phyloP scores from a whole-genome alignment of 208 protist genomes.

The Leishmania amazonensis region DNA sequence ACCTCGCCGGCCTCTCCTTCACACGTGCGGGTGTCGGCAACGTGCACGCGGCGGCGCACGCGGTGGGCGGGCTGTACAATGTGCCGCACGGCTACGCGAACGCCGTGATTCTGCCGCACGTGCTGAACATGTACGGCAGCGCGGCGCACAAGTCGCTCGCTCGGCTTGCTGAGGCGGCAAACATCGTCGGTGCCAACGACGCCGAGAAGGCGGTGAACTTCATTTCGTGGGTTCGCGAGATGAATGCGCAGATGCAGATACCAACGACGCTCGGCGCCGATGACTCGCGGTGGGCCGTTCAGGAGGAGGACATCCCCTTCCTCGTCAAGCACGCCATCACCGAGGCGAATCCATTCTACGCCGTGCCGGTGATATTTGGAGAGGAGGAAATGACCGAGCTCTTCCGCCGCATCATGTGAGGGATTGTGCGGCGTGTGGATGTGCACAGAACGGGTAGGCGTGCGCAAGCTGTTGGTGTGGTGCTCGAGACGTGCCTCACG shows the following conservation, averaged over 20 bases:
- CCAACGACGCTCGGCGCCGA: constrained; percentile 35
- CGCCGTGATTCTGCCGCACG: constrained; percentile 72
- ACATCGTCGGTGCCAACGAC: constrained; percentile 28
- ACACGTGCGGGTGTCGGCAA: constrained; percentile 87
- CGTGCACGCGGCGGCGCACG: constrained; percentile 82
- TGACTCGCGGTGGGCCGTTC: constrained; percentile 34
- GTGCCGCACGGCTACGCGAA: constrained; percentile 87
- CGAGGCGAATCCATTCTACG: constrained; percentile 67
- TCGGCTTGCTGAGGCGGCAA: constrained; percentile 37
- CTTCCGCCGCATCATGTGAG: constrained; percentile 31
- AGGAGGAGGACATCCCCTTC: constrained; percentile 43
- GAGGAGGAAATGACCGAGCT: constrained; percentile 46
- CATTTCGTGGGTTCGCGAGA: constrained; percentile 44
- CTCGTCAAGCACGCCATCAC: constrained; percentile 42
- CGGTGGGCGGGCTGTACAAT: constrained; percentile 73
- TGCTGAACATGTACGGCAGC: constrained; percentile 61
- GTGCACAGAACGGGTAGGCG: neutral
- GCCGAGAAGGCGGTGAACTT: constrained; percentile 51
- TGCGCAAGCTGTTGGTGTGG: neutral
- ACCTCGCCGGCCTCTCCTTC: constrained; percentile 86
- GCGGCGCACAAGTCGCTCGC: constrained; percentile 38
- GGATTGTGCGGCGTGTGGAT: neutral
- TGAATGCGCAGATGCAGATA: constrained; percentile 53
- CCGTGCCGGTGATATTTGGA: constrained; percentile 66
- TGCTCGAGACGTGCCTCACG: neutral